Base-by-base conservation (phyloP, 2,329 filamentous ascomycete species). In the Westerdykella aurantiaca region DNA sequence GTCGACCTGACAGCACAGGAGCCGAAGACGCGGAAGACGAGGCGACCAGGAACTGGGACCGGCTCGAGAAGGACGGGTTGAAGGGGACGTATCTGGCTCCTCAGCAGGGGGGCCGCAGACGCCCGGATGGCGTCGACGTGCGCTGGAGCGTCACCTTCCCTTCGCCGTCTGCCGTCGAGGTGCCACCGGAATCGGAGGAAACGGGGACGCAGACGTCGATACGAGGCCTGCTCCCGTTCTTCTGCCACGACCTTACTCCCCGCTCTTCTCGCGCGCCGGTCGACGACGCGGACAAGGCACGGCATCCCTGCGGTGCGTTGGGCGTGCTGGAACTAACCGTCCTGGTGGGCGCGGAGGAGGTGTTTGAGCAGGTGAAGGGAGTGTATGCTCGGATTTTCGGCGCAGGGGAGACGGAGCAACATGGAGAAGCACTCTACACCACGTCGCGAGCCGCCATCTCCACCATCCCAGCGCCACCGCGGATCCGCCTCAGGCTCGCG, bases 171-270 rank as follows among this genome's bases (percentile, higher is more conserved):
- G 25, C 25, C 11, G 11, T 29, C 10, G 18, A 21, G 4, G 18
- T 29, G 4, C 10, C 25, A 5, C 7, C 25, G 4, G n/a, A n/a
- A n/a, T 29, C 72, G 0, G 60, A 69, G n/a, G 13, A 34, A 34
- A 65, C 66, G 11, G 58, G 69, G 1, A 63, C 67, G 7, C 58
- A 60, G 1, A 60, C 58, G 45, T 14, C 16, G 7, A 43, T 42
- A 4, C 66, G 76, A 0, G 80, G 81, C 0, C 65, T 67, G 12
- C 56, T 81, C 10, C 83, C 82, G 0, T 86, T 86, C 52, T 86
- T 61, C 44, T 66, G 62, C 31, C 72, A 85, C 38, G 83, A 86
- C 58, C 64, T 78, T 11, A 85, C 82, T 2, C 66, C 73, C 2
- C 63, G 82, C 6, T 51, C 66, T n/a, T 57, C 79, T 2, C 66